Conservation (phyloP, 805 yeast species). For the Metschnikowia matae region DNA sequence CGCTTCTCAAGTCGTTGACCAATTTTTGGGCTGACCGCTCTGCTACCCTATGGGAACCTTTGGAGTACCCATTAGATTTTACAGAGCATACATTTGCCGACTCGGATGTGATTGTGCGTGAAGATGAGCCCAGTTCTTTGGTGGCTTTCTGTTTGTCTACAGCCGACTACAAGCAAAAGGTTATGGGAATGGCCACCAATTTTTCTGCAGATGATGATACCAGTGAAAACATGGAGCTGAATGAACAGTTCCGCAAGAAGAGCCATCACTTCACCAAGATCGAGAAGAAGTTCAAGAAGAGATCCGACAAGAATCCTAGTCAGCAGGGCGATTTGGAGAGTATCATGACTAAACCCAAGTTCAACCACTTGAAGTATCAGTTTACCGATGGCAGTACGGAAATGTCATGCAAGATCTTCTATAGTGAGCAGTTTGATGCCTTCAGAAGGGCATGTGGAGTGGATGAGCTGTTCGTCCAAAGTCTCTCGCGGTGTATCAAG, state of each 20-base stretch:
- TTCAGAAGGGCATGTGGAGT: conserved; percentile 80
- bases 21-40: conserved; percentile 98
- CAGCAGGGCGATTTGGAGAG: conserved; percentile 47
- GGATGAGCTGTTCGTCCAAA: conserved; percentile 72
- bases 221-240: conserved; percentile 22
- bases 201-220: conserved; percentile 11
- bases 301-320: conserved; percentile 21
- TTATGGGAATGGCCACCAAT: conserved; percentile 34
- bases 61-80: conserved; percentile 74
- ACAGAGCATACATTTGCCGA: conserved; percentile 92
- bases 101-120: conserved; percentile 88
- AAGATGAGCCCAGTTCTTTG: conserved; percentile 92
- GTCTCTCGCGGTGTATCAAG: conserved; percentile 86
- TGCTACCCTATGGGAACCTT: conserved; percentile 90
- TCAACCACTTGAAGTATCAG: conserved; percentile 88
- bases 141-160: conserved; percentile 90
- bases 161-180: conserved; percentile 70
- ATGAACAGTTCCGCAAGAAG: conserved; percentile 32
- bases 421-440: conserved; percentile 95
- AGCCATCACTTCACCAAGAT: conserved; percentile 36
- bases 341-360: conserved; percentile 74
- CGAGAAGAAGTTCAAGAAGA: conserved; percentile 38
- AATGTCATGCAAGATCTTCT: conserved; percentile 89
- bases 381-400: conserved; percentile 80
- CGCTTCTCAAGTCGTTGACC: conserved; percentile 76